Base-by-base conservation (phyloP, 805 yeast genomes). In the Sporopachydermia lactativora region DNA sequence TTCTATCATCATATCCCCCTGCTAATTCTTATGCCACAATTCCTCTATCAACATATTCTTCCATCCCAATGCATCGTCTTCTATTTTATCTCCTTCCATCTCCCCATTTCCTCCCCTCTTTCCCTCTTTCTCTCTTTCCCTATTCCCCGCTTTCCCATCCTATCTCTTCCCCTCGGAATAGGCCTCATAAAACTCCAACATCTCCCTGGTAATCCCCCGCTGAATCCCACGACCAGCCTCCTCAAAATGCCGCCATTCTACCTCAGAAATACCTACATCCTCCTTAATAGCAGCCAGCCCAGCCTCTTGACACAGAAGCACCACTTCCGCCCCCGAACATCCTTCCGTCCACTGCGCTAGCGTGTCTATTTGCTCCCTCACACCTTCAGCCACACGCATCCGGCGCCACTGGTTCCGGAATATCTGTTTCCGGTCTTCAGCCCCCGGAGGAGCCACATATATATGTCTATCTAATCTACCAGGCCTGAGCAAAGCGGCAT, bases 261-360 rank as follows among this genome's bases (percentile, higher is more conserved):
- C 94, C 4, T 49, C 48, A 1, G 52, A 52, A 14, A 50, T 50
- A 3, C 73, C 61, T 4, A 70, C 58, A 46, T 81, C 61, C 49
- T 84, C 95, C 79, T 84, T 85, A 43, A 92, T 77, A 0, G 97
- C 96, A n/a, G 81, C 74, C 8, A 92, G 61, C 2, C 98, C 98
- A 0, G 97, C 96, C 58, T 89, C 96, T 57, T 88, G 97, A 51
- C 96, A 84, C 15, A 89, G 57, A 15, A 86, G 66, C 0, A 88
- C 94, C 34, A 92, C 83, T 58, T 92, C 98, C 0, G 97, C 96
- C 31, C 99, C 99, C 0, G 96, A 86, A 52, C 94, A 86, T 1
- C 98, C 97, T 0, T 81, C 89, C 0, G 96, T 82, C 4, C 61
- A 51, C 2, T 50, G 57, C 0, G 94, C 86, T 6, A 84, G 59